Conservation (phyloP, 441 rosid genomes). For the Theobroma grandiflorum region DNA sequence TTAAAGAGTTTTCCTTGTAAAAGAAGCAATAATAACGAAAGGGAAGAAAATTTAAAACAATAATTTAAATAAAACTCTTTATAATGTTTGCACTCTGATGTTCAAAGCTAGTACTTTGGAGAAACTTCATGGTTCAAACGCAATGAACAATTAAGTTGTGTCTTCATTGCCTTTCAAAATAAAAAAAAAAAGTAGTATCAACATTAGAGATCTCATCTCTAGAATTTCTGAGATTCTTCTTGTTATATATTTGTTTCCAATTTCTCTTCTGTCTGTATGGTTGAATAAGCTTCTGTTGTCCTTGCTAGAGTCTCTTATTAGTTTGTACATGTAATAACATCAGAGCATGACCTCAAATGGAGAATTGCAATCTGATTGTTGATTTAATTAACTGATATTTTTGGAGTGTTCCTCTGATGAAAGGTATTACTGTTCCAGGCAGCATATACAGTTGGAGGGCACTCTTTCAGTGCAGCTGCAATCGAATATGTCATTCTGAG, state of each 20-base stretch:
- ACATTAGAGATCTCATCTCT: not conserved
- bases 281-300: not conserved
- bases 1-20: not conserved
- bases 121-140: not conserved
- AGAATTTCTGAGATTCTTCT: not conserved
- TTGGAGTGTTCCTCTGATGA: conserved; percentile 14
- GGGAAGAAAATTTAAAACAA: not conserved
- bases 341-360: not conserved
- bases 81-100: not conserved
- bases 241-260: not conserved
- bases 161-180: not conserved
- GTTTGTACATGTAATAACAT: not conserved
- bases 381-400: not conserved
- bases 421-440: conserved; percentile 56
- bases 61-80: not conserved
- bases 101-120: not conserved
- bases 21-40: not conserved
- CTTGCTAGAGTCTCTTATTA: not conserved
- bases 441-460: conserved; percentile 91
- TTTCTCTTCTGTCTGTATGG: not conserved
- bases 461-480: conserved; percentile 80
- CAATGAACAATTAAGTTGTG: not conserved
- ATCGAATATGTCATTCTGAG: conserved; percentile 75
- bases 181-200: not conserved
- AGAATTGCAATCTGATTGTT: not conserved